These are phyloP conservation scores for Phytophthora melonis DNA, from an alignment of 352 stramenopile species.

Conservation along the genomic window DNA sequence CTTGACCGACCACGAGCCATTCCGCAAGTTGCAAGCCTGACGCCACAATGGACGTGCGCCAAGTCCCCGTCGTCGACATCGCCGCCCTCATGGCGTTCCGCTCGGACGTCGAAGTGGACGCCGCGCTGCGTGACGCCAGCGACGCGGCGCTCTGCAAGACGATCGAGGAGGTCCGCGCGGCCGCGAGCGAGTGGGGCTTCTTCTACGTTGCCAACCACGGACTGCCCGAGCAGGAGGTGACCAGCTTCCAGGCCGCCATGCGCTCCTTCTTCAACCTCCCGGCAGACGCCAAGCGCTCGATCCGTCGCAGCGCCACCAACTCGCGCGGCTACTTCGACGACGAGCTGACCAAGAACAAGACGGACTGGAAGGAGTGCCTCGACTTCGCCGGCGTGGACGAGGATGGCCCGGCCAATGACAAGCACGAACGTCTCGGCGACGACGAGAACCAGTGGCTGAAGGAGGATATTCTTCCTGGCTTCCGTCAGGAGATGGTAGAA, in stretches of 20 bases:
- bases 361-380: constrained; percentile 94
- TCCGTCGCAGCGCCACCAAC: constrained; percentile 85
- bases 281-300: constrained; percentile 53
- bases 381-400: constrained; percentile 57
- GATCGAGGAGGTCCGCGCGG: constrained; percentile 57
- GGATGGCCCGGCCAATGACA: constrained; percentile 47
- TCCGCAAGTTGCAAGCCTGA: constrained; percentile 4
- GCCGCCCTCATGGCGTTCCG: constrained; percentile 52
- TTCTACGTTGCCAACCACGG: constrained; percentile 94
- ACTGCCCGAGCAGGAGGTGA: constrained; percentile 67
- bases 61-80: constrained; percentile 70
- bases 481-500: constrained; percentile 52
- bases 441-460: constrained; percentile 89
- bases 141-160: constrained; percentile 32
- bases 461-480: constrained; percentile 53
- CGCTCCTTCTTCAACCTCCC: constrained; percentile 87
- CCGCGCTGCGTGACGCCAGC: constrained; percentile 23
- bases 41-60: constrained; percentile 34
- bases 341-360: constrained; percentile 94
- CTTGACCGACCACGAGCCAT: constrained; percentile 3
- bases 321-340: constrained; percentile 94
- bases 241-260: constrained; percentile 76
- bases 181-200: constrained; percentile 87
- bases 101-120: constrained; percentile 46
- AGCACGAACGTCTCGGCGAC: constrained; percentile 80